Evolutionary conservation across 2,329 filamentous ascomycete species (phyloP), one percentile per base, ranked within the genome.

Genomic region (Spiromastix sp.): DNA sequence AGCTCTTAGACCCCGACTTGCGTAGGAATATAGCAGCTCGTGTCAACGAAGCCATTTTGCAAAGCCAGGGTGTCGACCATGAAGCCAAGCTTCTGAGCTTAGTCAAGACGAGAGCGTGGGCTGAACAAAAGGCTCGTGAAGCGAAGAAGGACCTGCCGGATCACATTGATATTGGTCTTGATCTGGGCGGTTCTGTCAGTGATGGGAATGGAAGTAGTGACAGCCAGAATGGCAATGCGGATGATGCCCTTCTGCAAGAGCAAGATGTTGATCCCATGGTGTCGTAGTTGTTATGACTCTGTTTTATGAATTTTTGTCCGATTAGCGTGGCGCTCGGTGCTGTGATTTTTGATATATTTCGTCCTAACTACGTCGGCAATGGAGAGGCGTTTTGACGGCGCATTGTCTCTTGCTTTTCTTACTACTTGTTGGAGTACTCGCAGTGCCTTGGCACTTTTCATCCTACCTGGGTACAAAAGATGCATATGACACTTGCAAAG

Each of bases 41-140:
- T 47, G 91, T 98, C 36, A 98, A 98, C 54, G 79, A 86, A 58
- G 85, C 86, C 8, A 85, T 98, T 35, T 64, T 96, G 17, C 68
- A 74, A 37, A 77, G 72, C 33, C 80, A 87, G 53, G 79, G 80
- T 15, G 69, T 77, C 46, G 71, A 78, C 42, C 75, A 80, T 42
- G 85, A 94, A 56, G 81, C 87, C 9, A 81, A 84, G 17, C 84
- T 98, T 44, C 74, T 82, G 37, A 76, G 82, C 44, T 68, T 98
- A 3, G 78, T 94, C 26, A 79, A 80, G 50, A 72, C 93, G 53
- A 75, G 89, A 38, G 77, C 80, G 1, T 98, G 89, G 85, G 80
- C 85, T 7, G 89, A 96, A 59, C 51, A 61, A 27, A 64, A 66
- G 42, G 65, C 64, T n/a, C 54, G 62, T 24, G 60, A 66, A 32